Evolutionary conservation across 495 filamentous ascomycete genomes (phyloP), one percentile per base, ranked within the genome.

Genomic region (Penicillium paradoxum): DNA sequence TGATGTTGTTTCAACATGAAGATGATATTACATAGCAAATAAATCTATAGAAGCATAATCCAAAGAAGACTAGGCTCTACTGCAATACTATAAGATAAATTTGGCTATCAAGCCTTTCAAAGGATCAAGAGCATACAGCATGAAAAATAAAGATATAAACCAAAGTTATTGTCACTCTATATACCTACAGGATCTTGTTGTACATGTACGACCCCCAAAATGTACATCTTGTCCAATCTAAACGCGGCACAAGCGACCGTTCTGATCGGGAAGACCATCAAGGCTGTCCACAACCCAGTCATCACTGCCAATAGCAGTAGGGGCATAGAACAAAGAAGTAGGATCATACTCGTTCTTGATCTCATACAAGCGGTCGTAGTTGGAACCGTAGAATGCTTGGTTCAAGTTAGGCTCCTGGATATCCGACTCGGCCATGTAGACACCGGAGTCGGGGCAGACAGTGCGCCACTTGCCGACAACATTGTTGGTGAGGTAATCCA

Each of bases 331-430:
- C 27, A 83, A 18, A 1, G 68, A 69, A 22, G 59, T 67, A 3
- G 83, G 83, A 61, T 86, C 83, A 49, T 72, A 75, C 39, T 68
- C 63, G 53, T 74, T 62, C 75, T 85, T 84, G 29, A 84, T 54
- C 40, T 60, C 42, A 5, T 73, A 63, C 48, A 85, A 63, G 9
- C 74, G 66, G 1, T 52, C 58, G 57, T 86, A 86, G 36, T 80
- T 69, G n/a, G 37, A 47, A 0, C 82, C 85, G 40, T 77, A 89
- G 66, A 85, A 89, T 0, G 79, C 74, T 57, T 77, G 69, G 45
- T 83, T 78, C 68, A 80, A 87, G 44, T 83, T 62, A 0, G 84
- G 83, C 64, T 87, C 83, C 43, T 78, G 68, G n/a, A 80, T 64
- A 61, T 87, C 80, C 22, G 67, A 57, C 60, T 73, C 70, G 30